Evolutionary conservation across 306 rosid species (phyloP).

Genomic region (Ceratonia siliqua): DNA sequence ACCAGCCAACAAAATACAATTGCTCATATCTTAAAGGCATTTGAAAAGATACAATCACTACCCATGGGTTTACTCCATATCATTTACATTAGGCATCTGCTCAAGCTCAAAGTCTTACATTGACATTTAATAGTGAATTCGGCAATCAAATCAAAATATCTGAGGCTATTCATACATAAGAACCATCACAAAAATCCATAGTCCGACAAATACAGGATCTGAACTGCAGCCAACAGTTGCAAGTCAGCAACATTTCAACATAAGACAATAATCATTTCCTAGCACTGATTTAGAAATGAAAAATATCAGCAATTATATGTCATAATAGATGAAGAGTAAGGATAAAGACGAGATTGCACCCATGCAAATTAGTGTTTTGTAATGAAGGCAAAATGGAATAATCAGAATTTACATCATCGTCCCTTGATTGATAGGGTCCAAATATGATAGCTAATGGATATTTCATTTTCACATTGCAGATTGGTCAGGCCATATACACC

Average conservation of each 20-base stretch:
- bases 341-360: background rate
- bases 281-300: background rate
- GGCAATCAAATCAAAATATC: slow-evolving; percentile 19
- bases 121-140: slow-evolving; percentile 6
- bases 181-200: slow-evolving; percentile 12
- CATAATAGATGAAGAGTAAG: background rate
- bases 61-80: slow-evolving; percentile 20
- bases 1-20: slow-evolving; percentile 21
- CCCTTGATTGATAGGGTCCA: background rate
- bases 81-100: slow-evolving; percentile 20
- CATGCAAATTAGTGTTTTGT: background rate
- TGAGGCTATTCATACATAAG: background rate
- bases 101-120: slow-evolving; percentile 26
- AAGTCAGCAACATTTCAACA: slow-evolving; percentile 19
- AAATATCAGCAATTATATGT: background rate
- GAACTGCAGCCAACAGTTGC: slow-evolving; percentile 31
- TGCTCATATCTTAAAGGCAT: slow-evolving; percentile 1
- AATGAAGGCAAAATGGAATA: background rate
- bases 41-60: slow-evolving; percentile 18
- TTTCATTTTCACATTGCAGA: background rate
- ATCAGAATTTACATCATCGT: background rate
- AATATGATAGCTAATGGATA: background rate
- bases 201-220: background rate
- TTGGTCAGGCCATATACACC: background rate
- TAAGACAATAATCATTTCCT: background rate